phyloP scores from a whole-genome alignment of 2,329 filamentous ascomycete species.

The Ophiostoma australiae region DNA sequence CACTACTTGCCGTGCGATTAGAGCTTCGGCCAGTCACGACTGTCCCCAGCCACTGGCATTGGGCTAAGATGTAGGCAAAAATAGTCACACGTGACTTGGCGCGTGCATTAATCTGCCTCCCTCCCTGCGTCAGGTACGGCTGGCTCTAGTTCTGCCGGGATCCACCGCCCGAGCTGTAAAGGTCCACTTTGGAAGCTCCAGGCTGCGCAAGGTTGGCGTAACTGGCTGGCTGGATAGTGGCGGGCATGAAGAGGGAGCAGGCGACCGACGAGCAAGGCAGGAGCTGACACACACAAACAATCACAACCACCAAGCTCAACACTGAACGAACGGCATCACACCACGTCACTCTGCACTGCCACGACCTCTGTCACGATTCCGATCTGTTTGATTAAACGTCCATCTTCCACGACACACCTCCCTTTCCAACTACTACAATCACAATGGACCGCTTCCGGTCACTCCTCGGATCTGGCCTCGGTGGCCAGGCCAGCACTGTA shows the following conservation, averaged over 20 bases:
- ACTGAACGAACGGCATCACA: neutral
- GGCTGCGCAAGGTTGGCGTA: slow-evolving; percentile 36
- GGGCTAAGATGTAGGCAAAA: neutral
- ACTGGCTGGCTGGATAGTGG: slow-evolving; percentile 22
- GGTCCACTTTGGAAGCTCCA: slow-evolving; percentile 28
- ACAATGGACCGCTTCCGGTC: slow-evolving; percentile 88
- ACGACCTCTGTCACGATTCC: neutral
- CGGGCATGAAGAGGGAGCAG: slow-evolving; percentile 9
- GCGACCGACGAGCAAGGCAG: neutral
- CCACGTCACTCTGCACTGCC: neutral
- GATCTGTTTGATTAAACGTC: neutral
- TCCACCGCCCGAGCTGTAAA: slow-evolving; percentile 21
- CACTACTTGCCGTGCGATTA: slow-evolving; percentile 9
- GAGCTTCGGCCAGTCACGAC: slow-evolving; percentile 11
- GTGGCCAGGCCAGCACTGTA: slow-evolving; percentile 57
- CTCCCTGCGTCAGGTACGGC: neutral
- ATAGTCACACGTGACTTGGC: slow-evolving; percentile 23
- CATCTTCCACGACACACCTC: slow-evolving; percentile 10
- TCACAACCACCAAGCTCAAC: slow-evolving; percentile 15
- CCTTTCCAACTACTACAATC: slow-evolving; percentile 23
- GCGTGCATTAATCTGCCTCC: neutral
- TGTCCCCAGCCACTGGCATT: slow-evolving; percentile 17
- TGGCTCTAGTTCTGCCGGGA: slow-evolving; percentile 25
- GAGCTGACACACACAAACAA: slow-evolving; percentile 15
- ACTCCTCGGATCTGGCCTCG: slow-evolving; percentile 68